These are phyloP conservation scores for Aristolochia fimbriata DNA, from an alignment of 164 flowering plant species.

Conservation along the genomic window DNA sequence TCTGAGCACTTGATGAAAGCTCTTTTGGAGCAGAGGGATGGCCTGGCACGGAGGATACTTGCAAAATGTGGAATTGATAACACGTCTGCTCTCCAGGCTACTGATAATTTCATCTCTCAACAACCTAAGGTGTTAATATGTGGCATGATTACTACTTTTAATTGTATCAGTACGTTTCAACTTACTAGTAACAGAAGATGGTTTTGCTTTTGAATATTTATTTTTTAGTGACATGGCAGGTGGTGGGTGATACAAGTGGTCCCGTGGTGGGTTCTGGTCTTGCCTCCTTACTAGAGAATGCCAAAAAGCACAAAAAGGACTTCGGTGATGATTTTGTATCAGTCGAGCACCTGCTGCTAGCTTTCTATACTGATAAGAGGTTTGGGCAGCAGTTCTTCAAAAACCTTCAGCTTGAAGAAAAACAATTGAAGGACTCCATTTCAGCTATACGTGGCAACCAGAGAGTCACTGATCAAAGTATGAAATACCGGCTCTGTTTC, in stretches of 20 bases:
- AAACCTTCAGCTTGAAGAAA: conserved; percentile 60
- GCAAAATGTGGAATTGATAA: conserved; percentile 87
- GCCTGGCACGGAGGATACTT: conserved; percentile 81
- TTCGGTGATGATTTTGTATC: conserved; percentile 79
- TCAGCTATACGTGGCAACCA: conserved; percentile 81
- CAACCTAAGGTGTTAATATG: conserved; percentile 68
- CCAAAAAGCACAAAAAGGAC: conserved; percentile 59
- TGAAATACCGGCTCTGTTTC: neutral
- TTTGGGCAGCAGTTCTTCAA: conserved; percentile 77
- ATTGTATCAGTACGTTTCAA: too few species aligned
- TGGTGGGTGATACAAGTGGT: conserved; percentile 66
- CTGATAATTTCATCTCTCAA: conserved; percentile 61
- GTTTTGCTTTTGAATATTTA: neutral
- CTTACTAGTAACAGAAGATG: too few species aligned
- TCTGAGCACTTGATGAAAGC: conserved; percentile 95
- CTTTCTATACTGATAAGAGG: conserved; percentile 65
- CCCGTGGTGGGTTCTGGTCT: conserved; percentile 64
- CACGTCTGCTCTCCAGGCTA: conserved; percentile 69
- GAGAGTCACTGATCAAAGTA: conserved; percentile 93
- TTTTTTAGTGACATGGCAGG: conserved; percentile 31
- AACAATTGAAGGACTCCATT: conserved; percentile 78
- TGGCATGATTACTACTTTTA: neutral
- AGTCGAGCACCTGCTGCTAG: conserved; percentile 82
- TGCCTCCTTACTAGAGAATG: conserved; percentile 46
- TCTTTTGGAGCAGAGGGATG: conserved; percentile 90